Conservation (phyloP, 805 yeast genomes). For the Pichia scutulata region DNA sequence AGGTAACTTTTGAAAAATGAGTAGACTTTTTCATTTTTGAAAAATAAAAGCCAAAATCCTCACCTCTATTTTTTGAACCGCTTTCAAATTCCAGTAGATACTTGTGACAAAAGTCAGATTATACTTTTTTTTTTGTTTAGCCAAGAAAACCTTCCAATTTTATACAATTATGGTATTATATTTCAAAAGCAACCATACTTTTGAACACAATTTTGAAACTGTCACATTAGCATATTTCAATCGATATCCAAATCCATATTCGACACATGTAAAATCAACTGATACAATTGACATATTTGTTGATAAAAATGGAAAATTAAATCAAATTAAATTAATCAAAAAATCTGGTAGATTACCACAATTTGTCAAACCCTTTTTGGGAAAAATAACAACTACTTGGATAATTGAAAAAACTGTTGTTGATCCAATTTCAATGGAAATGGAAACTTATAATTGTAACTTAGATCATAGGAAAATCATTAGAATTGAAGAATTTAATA, state of each 20-base stretch:
- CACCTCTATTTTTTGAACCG: too few relatives aligned
- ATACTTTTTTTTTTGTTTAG: neutral
- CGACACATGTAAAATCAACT: conserved; percentile 74
- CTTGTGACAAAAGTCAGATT: too few relatives aligned
- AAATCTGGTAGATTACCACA: conserved; percentile 76
- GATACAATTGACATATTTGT: conserved; percentile 64
- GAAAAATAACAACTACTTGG: conserved; percentile 66
- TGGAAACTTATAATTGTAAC: conserved; percentile 71
- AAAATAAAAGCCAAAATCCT: too few relatives aligned
- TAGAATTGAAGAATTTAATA: conserved; percentile 69
- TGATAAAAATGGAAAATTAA: conserved; percentile 55
- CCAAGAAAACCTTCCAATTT: neutral
- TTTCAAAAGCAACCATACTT: conserved; percentile 49
- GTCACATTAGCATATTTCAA: conserved; percentile 72
- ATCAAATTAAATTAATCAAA: conserved; percentile 64
- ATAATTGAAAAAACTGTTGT: conserved; percentile 72
- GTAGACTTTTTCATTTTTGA: too few relatives aligned
- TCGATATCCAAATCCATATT: conserved; percentile 71
- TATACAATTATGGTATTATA: conserved; percentile 50
- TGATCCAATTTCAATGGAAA: conserved; percentile 46
- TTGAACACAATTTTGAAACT: conserved; percentile 58
- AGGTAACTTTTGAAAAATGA: too few relatives aligned
- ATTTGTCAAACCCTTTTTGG: conserved; percentile 71
- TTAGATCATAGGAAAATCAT: conserved; percentile 76
- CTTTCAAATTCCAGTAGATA: too few relatives aligned